phyloP scores from a whole-genome alignment of 768 basidiomycete genomes.

The Calocybe gangraenosa region DNA sequence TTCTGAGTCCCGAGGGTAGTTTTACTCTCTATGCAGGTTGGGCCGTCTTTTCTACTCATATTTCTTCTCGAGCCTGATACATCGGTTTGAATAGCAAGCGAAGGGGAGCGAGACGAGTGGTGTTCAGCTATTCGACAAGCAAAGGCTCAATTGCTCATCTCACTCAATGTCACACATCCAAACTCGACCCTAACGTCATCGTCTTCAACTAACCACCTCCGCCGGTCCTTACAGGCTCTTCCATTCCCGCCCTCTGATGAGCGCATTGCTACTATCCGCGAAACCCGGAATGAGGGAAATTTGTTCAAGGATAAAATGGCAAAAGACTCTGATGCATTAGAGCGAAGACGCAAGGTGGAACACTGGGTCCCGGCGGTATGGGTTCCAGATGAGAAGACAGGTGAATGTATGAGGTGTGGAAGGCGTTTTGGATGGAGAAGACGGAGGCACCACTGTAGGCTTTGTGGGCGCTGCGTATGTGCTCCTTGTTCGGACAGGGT shows the following conservation, averaged over 20 bases:
- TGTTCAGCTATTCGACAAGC: slow-evolving; percentile 61
- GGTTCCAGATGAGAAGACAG: slow-evolving; percentile 86
- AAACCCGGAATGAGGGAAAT: slow-evolving; percentile 15
- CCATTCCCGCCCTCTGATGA: slow-evolving; percentile 60
- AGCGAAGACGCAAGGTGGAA: slow-evolving; percentile 55
- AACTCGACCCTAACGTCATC: slow-evolving; percentile 82
- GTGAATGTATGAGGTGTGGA: slow-evolving; percentile 82
- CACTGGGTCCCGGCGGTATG: slow-evolving; percentile 90
- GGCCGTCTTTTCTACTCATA: too few species aligned
- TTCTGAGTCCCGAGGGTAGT: slow-evolving; percentile 72
- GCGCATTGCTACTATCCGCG: slow-evolving; percentile 28
- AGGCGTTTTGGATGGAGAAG: slow-evolving; percentile 73
- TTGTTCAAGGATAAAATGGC: slow-evolving; percentile 18
- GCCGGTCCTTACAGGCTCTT: slow-evolving; percentile 68
- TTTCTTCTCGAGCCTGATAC: too few species aligned
- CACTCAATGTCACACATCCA: slow-evolving; percentile 67
- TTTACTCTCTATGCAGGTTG: slow-evolving; percentile 72
- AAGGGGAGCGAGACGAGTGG: slow-evolving; percentile 64
- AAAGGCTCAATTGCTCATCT: slow-evolving; percentile 65
- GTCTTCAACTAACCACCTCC: slow-evolving; percentile 68
- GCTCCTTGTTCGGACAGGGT: slow-evolving; percentile 80
- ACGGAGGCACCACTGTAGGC: slow-evolving; percentile 79
- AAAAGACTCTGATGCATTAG: slow-evolving; percentile 15
- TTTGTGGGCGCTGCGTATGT: slow-evolving; percentile 86
- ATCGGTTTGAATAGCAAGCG: slow-evolving; percentile 33